Conservation (phyloP, 2,329 filamentous ascomycete species). For the Bipolaris cookei region DNA sequence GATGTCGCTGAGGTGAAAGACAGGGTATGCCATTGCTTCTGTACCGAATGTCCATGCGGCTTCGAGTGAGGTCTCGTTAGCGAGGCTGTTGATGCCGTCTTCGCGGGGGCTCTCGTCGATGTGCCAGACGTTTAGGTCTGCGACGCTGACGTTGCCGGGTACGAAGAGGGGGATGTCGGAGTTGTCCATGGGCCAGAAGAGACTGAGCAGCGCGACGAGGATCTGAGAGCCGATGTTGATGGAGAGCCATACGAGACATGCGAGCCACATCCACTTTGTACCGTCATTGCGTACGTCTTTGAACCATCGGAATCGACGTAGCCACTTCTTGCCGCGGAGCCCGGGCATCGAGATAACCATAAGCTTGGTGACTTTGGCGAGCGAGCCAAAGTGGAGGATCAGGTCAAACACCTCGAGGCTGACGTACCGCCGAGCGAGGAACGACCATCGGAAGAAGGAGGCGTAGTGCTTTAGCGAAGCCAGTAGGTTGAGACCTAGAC, state of each 20-base stretch:
- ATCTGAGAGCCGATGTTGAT: slow-evolving; percentile 46
- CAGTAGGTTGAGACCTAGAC: slow-evolving; percentile 44
- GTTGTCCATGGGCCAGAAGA: slow-evolving; percentile 46
- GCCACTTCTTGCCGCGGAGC: slow-evolving; percentile 30
- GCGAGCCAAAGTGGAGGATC: slow-evolving; percentile 39
- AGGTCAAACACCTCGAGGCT: slow-evolving; percentile 46
- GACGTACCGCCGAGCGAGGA: slow-evolving; percentile 42
- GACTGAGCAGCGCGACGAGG: slow-evolving; percentile 40
- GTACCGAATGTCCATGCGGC: slow-evolving; percentile 42
- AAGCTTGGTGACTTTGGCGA: slow-evolving; percentile 43
- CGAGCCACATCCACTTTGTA: slow-evolving; percentile 43
- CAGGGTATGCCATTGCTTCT: slow-evolving; percentile 35
- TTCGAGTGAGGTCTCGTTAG: slow-evolving; percentile 25
- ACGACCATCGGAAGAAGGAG: slow-evolving; percentile 42
- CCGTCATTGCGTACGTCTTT: slow-evolving; percentile 41
- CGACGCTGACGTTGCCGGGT: slow-evolving; percentile 35
- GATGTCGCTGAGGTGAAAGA: slow-evolving; percentile 18
- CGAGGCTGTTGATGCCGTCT: not conserved
- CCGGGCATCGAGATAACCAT: slow-evolving; percentile 45
- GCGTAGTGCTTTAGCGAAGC: slow-evolving; percentile 45
- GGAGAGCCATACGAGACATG: slow-evolving; percentile 40
- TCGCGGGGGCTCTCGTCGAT: slow-evolving; percentile 1
- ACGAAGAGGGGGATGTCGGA: slow-evolving; percentile 37
- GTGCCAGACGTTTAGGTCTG: slow-evolving; percentile 36
- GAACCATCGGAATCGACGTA: slow-evolving; percentile 37